Base-by-base conservation (phyloP, 352 stramenopile species). In the Phytophthora brassicae region DNA sequence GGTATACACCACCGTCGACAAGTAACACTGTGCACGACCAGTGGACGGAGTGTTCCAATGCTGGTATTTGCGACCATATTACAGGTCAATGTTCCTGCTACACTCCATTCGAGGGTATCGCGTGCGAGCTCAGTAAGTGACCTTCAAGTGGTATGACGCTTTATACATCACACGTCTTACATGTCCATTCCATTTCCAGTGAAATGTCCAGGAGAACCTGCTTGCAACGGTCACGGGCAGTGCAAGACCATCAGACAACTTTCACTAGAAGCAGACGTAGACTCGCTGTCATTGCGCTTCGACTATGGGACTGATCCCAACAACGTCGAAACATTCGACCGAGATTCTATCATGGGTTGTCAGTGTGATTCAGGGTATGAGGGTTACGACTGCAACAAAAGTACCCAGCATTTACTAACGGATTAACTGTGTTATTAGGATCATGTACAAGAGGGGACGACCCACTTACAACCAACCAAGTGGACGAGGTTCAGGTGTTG, bases 281-380 rank as follows among this genome's bases (percentile, higher is more conserved):
- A 89, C 28, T 61, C 72, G n/a, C 56, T 64, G n/a, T 74, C 73
- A 2, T 58, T 84, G 13, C 67, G 60, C 3, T 91, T 90, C 31
- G 75, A 90, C 66, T 92, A 94, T 38, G 83, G 82, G 1, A 46
- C 67, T 0, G 79, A 86, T 43, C 72, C 81, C 1, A 92, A 94
- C 56, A 89, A 88, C 43, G 48, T 74, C 0, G 52, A 75, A 38
- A 92, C 83, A 13, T 98, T 79, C 63, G 92, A 98, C 56, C 75
- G 84, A 6, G 55, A 92, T 41, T 74, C 76, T 1, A 84, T 86
- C 42, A 71, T 93, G 44, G 89, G 88, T 14, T 98, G 93, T 70
- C 92, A 94, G 53, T 98, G 93, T 61, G 89, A 98, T 51, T 68
- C 79, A 41, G 90, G 90, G 12, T 98, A 88, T 61, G 79, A 84